These are phyloP conservation scores for Cutaneotrichosporon spelunceum DNA, from an alignment of 1,284 basidiomycete species.

Conservation along the genomic window DNA sequence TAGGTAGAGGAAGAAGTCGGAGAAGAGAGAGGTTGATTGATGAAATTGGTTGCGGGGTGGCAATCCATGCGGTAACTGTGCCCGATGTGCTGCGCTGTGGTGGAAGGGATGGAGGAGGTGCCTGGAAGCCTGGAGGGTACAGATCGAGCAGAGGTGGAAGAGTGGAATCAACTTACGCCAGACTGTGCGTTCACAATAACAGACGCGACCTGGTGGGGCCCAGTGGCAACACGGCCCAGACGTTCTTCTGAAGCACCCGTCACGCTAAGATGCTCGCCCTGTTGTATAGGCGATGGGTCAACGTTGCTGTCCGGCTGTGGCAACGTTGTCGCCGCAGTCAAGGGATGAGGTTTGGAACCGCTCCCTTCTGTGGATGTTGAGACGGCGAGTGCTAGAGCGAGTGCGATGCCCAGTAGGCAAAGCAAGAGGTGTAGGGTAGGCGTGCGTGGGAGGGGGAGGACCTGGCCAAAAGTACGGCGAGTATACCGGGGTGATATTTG, in stretches of 20 bases:
- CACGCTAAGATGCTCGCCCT: background rate
- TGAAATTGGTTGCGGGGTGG: background rate
- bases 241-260: background rate
- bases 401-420: background rate
- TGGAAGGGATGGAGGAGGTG: background rate
- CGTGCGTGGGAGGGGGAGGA: background rate
- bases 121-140: background rate
- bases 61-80: background rate
- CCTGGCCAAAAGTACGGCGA: background rate
- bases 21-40: background rate
- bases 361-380: background rate
- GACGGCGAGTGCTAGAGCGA: background rate
- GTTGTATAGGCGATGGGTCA: background rate
- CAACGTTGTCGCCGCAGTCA: background rate
- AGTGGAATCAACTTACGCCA: background rate
- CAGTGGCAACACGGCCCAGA: background rate
- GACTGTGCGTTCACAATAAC: background rate
- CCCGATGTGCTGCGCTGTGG: background rate
- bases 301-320: background rate
- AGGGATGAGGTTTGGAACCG: background rate
- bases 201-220: background rate
- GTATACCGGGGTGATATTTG: background rate
- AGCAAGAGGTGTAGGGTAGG: background rate
- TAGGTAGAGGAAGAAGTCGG: background rate
- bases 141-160: background rate